These are phyloP conservation scores for Rubia occidens DNA, from an alignment of 305 asterid species.

Conservation along the genomic window DNA sequence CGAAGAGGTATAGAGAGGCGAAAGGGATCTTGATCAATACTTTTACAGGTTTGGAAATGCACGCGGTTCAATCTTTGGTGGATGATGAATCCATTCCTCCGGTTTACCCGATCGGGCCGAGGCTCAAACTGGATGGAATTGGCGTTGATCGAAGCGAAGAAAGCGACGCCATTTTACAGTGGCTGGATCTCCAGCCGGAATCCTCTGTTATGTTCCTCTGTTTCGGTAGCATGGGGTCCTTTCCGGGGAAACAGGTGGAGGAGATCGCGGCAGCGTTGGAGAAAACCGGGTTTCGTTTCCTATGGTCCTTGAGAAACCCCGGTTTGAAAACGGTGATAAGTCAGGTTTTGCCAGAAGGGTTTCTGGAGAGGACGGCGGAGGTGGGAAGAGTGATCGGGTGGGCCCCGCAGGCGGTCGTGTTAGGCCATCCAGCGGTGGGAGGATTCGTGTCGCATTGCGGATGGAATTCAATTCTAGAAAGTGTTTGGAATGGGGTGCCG, in stretches of 20 bases:
- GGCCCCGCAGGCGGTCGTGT: not conserved
- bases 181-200: slow-evolving; percentile 5
- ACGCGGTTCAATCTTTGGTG: not conserved
- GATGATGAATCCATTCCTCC: slow-evolving; percentile 3
- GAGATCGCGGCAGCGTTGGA: not conserved
- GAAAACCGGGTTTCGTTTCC: not conserved
- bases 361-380: not conserved
- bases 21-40: slow-evolving; percentile 3
- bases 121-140: not conserved
- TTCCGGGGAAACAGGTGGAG: not conserved
- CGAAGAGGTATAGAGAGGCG: slow-evolving; percentile 11
- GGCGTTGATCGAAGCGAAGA: not conserved
- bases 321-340: too few relatives aligned
- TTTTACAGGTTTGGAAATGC: not conserved
- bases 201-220: not conserved
- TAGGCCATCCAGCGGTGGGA: not conserved
- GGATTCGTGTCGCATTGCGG: slow-evolving; percentile 7
- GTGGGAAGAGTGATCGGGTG: not conserved
- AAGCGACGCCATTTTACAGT: not conserved
- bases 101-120: slow-evolving; percentile 2
- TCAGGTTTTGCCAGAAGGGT: not conserved
- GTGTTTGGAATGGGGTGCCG: not conserved
- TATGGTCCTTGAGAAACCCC: slow-evolving; percentile 4
- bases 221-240: slow-evolving; percentile 4
- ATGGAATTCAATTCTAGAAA: not conserved